phyloP scores from a whole-genome alignment of 2,329 filamentous ascomycete genomes.

The Madurella mycetomatis region DNA sequence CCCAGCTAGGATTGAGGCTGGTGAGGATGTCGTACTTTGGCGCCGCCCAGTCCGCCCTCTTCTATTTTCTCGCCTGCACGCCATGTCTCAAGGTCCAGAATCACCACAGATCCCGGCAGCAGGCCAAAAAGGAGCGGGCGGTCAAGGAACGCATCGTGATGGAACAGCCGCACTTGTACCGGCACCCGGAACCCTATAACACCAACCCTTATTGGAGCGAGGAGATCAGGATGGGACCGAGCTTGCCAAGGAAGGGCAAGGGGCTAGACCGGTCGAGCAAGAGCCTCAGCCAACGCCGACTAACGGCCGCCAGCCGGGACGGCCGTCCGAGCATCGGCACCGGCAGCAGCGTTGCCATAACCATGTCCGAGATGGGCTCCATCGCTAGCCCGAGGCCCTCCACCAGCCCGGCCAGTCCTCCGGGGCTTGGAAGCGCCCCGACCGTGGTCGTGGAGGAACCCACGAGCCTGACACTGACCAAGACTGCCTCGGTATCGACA shows the following conservation, averaged over 20 bases:
- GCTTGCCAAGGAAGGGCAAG: constrained; percentile 58
- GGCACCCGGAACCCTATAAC: constrained; percentile 75
- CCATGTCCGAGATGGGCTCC: constrained; percentile 24
- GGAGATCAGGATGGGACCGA: constrained; percentile 79
- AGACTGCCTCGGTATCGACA: constrained; percentile 33
- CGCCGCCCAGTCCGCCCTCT: constrained; percentile 69
- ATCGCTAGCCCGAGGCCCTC: constrained; percentile 19
- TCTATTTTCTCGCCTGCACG: constrained; percentile 73
- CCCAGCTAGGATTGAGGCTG: not conserved
- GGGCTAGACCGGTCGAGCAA: constrained; percentile 42
- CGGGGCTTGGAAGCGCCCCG: constrained; percentile 37
- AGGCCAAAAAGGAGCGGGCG: constrained; percentile 63
- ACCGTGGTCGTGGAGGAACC: constrained; percentile 46
- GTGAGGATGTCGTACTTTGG: constrained; percentile 48
- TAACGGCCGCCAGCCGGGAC: constrained; percentile 55
- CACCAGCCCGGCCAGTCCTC: constrained; percentile 28
- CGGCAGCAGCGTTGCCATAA: constrained; percentile 37
- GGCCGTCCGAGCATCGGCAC: constrained; percentile 34
- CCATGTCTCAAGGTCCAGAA: constrained; percentile 70
- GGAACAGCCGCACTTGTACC: constrained; percentile 69
- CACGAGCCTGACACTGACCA: constrained; percentile 36
- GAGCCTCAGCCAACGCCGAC: constrained; percentile 55
- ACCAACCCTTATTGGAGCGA: constrained; percentile 88
- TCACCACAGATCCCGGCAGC: constrained; percentile 64
- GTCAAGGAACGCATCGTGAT: constrained; percentile 61